Evolutionary conservation across 371 early-diverging fungal species (phyloP).

Genomic region (Mortierella sp.): DNA sequence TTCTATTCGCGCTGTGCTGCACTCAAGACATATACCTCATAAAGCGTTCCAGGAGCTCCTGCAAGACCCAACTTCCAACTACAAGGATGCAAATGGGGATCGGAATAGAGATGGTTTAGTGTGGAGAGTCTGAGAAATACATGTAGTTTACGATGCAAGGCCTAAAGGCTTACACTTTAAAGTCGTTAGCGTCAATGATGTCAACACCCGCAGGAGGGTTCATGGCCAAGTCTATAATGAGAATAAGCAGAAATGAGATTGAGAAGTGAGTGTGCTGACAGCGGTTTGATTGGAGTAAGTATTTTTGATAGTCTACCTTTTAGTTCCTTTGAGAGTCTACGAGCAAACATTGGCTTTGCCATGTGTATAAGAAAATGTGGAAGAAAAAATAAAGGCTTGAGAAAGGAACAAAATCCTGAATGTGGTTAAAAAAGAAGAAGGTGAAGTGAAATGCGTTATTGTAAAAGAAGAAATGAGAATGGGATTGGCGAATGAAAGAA

Average conservation of each 20-base stretch:
- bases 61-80: conserved; percentile 74
- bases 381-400: neutral
- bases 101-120: neutral
- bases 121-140: too few relatives aligned
- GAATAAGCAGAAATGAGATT: neutral
- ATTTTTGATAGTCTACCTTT: conserved; percentile 54
- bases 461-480: neutral
- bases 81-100: conserved; percentile 1
- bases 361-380: neutral
- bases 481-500: too few relatives aligned
- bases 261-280: neutral
- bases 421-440: conserved; percentile 7
- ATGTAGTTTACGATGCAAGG: neutral
- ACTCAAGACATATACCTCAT: conserved; percentile 60
- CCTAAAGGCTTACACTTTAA: conserved; percentile 61
- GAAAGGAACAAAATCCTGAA: neutral
- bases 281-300: neutral
- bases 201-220: conserved; percentile 72
- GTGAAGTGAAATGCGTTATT: neutral
- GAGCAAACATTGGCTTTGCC: conserved; percentile 58
- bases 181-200: conserved; percentile 69
- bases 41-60: conserved; percentile 78
- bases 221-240: conserved; percentile 62
- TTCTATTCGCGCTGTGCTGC: too few relatives aligned
- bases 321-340: conserved; percentile 67